Evolutionary conservation across 2,329 filamentous ascomycete species (phyloP).

Genomic region (Boeremia lycopersici): DNA sequence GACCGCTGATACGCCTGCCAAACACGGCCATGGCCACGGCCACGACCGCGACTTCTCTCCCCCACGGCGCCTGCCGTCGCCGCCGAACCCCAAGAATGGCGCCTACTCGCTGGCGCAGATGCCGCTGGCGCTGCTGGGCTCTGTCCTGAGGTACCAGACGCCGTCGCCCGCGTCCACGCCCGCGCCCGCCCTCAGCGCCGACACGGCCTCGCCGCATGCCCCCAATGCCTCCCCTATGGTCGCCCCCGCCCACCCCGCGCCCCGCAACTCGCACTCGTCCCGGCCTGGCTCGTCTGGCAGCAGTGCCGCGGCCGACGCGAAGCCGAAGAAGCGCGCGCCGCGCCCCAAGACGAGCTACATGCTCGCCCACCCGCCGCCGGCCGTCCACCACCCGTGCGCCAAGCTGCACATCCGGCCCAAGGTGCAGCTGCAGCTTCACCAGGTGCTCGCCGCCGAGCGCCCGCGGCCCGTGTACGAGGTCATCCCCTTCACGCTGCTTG

Average conservation of each 20-base stretch:
- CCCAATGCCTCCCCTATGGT: slow-evolving; percentile 7
- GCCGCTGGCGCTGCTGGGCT: slow-evolving; percentile 44
- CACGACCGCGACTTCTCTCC: background rate
- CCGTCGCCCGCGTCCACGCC: slow-evolving; percentile 20
- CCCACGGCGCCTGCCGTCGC: slow-evolving; percentile 25
- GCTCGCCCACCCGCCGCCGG: slow-evolving; percentile 71
- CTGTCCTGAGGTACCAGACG: slow-evolving; percentile 35
- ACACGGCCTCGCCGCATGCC: background rate
- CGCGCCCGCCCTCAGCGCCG: background rate
- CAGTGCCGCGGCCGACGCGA: slow-evolving; percentile 45
- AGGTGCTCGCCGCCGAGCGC: slow-evolving; percentile 63
- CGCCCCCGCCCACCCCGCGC: slow-evolving; percentile 1
- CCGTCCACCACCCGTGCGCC: slow-evolving; percentile 58
- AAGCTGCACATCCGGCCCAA: slow-evolving; percentile 72
- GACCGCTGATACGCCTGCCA: slow-evolving; percentile 42
- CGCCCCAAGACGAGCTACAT: slow-evolving; percentile 68
- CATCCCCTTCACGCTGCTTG: slow-evolving; percentile 69
- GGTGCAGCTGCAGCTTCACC: slow-evolving; percentile 74
- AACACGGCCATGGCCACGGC: slow-evolving; percentile 40
- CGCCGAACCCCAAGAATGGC: slow-evolving; percentile 28
- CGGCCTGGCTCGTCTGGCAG: slow-evolving; percentile 49
- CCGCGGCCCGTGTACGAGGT: slow-evolving; percentile 74
- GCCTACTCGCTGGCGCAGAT: slow-evolving; percentile 37
- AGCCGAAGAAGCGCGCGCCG: slow-evolving; percentile 52
- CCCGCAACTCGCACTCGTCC: slow-evolving; percentile 27